Evolutionary conservation across 2,329 filamentous ascomycete species (phyloP), one percentile per base, ranked within the genome.

Genomic region (Diaporthe longicolla): DNA sequence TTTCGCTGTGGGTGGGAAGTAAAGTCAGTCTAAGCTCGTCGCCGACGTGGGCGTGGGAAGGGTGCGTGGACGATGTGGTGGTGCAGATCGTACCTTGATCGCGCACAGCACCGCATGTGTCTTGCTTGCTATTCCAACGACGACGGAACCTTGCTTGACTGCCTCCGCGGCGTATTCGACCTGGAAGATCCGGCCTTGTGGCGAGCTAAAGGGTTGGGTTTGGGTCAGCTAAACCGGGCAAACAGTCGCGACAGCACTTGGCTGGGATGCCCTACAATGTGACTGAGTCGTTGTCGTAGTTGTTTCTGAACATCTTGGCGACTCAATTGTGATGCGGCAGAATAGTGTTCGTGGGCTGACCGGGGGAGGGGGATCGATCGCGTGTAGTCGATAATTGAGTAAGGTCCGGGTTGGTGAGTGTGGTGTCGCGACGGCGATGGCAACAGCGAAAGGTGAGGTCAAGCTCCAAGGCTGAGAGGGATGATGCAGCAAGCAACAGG

Each of bases 251-350:
- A 71, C 79, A 76, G 70, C 74, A 74, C 74, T 75, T 76, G 73
- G 74, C 71, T 75, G 72, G 58, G 63, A 26, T 32, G 86, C 93
- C 87, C 87, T 90, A 98, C 95, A 98, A 99, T 87, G 97, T 99
- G 87, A 98, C 95, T 77, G 96, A 97, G 87, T 99, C 97, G 92
- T 99, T 99, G 89, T 99, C 97, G 90, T 99, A 99, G 87, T 98
- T 98, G 90, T 99, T 99, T 87, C 97, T 92, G 88, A 99, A 99
- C 97, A 99, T 98, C 82, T 82, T 92, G 89, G 78, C 79, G 58
- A 73, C 61, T 75, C 61, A 71, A 58, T 43, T 57, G 32, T 32
- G 61, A 26, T 63, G 43, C 54, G 5, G 45, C 24, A 54, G 21
- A 11, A 21, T 13, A 19, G 7, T 24, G 5, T 9, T 55, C 11